Evolutionary conservation across 768 basidiomycete species (phyloP).

Genomic region (Mycena sanguinolenta): DNA sequence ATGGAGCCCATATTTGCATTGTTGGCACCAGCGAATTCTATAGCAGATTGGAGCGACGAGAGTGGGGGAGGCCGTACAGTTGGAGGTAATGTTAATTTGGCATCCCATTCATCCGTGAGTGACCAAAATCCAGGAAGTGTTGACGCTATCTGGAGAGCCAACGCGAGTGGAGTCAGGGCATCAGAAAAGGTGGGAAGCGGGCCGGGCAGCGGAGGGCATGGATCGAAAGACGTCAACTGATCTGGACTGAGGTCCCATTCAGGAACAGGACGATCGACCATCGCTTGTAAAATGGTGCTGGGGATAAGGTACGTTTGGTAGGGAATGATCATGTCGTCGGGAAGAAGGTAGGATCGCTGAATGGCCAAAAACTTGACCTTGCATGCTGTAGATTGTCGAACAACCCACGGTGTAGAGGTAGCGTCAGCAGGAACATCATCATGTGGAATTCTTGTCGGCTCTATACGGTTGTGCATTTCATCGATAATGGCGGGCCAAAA

Average conservation of each 20-base stretch:
- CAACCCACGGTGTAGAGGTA: conserved; percentile 14
- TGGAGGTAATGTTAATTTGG: conserved; percentile 61
- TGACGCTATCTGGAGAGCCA: conserved; percentile 80
- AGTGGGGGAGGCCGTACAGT: conserved; percentile 35
- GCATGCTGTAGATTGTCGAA: conserved; percentile 54
- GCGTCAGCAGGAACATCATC: conserved; percentile 9
- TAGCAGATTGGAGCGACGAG: conserved; percentile 58
- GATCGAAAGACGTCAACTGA: conserved; percentile 64
- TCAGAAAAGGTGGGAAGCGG: conserved; percentile 56
- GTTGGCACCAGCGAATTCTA: conserved; percentile 60
- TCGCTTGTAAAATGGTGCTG: conserved; percentile 62
- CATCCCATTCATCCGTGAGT: conserved; percentile 81
- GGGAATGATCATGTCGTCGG: conserved; percentile 75
- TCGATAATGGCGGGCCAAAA: conserved; percentile 85
- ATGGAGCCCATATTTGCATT: conserved; percentile 51
- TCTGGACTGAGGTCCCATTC: conserved; percentile 56
- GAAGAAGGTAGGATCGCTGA: conserved; percentile 59
- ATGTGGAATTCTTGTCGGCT: conserved; percentile 10
- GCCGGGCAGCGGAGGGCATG: conserved; percentile 50
- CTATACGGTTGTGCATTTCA: conserved; percentile 64
- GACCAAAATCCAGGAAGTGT: conserved; percentile 76
- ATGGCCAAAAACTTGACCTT: conserved; percentile 77
- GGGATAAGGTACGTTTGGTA: conserved; percentile 79
- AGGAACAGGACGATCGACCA: conserved; percentile 59
- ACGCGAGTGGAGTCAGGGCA: conserved; percentile 73